Evolutionary conservation across 768 basidiomycete species (phyloP).

Genomic region (Phylloporus arenicola): DNA sequence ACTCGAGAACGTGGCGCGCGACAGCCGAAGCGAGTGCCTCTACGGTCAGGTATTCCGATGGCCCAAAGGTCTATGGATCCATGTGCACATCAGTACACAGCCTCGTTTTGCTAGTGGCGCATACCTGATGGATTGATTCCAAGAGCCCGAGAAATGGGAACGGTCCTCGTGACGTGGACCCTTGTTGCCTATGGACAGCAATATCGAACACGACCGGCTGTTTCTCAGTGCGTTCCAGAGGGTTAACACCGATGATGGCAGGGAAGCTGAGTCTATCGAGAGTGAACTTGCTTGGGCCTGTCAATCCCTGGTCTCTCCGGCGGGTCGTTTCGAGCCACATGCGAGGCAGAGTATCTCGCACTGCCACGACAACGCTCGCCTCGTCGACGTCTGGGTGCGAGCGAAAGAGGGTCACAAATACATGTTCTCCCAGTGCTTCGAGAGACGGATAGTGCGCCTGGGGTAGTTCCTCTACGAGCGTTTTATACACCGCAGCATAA

Average conservation of each 20-base stretch:
- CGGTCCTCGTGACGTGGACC: background rate
- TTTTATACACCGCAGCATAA: conserved; percentile 43
- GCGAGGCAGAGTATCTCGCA: conserved; percentile 45
- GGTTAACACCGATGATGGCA: conserved; percentile 63
- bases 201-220: conserved; percentile 59
- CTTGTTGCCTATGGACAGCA: conserved; percentile 21
- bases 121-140: conserved; percentile 31
- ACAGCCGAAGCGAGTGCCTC: conserved; percentile 64
- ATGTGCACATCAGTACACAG: background rate
- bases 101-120: background rate
- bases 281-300: conserved; percentile 19
- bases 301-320: conserved; percentile 9
- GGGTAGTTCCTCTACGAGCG: conserved; percentile 24
- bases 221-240: conserved; percentile 56
- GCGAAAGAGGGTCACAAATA: conserved; percentile 37
- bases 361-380: conserved; percentile 40
- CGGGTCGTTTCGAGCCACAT: conserved; percentile 38
- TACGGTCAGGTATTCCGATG: conserved; percentile 54
- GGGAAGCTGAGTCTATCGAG: conserved; percentile 46
- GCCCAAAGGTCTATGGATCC: conserved; percentile 38
- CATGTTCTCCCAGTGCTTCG: conserved; percentile 40
- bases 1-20: conserved; percentile 41
- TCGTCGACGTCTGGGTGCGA: conserved; percentile 31
- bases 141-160: conserved; percentile 21
- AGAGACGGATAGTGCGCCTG: conserved; percentile 36